A percentile compares a stretch with the other conserved stretches of the same genome.
Conservation (phyloP, 257 asterid genomes). For the Gentiana macrophylla region DNA sequence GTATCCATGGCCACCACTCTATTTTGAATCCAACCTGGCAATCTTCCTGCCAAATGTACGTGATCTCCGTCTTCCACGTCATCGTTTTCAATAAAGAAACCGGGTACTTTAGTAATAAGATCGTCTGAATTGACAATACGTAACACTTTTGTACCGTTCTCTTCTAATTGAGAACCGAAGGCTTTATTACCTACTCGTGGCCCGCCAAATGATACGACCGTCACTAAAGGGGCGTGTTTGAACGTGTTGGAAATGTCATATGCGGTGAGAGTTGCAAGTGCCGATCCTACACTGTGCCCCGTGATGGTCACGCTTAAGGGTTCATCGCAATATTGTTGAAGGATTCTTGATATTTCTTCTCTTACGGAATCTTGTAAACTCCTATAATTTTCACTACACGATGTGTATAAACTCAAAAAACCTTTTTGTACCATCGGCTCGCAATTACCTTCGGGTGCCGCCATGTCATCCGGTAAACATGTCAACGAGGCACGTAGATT, state of each 20-base stretch:
- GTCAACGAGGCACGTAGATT: conserved; percentile 59
- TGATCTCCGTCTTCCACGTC: conserved; percentile 4
- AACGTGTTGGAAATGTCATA: conserved; percentile 55
- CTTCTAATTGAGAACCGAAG: conserved; percentile 45
- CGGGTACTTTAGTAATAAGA: conserved; percentile 71
- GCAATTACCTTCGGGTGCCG: conserved; percentile 6
- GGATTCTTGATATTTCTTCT: conserved; percentile 30
- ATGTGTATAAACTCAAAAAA: conserved; percentile 64
- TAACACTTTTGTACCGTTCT: conserved; percentile 48
- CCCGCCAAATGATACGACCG: conserved; percentile 86
- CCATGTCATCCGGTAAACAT: conserved; percentile 44
- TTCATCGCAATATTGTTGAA: conserved; percentile 38
- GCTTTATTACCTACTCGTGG: conserved; percentile 71
- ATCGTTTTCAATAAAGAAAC: conserved; percentile 42
- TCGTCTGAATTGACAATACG: conserved; percentile 74
- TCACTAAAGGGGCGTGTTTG: conserved; percentile 54
- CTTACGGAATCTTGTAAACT: conserved; percentile 41
- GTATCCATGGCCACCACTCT: conserved; percentile 41
- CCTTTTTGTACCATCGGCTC: conserved; percentile 75
- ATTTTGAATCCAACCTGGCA: conserved; percentile 44
- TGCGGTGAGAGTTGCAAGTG: conserved; percentile 75
- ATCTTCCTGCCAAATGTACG: conserved; percentile 13
- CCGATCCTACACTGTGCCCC: conserved; percentile 95
- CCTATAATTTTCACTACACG: conserved; percentile 13
- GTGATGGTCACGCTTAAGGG: conserved; percentile 80